Evolutionary conservation across 116 monocot genomes (phyloP).

Genomic region (Iris pallida): DNA sequence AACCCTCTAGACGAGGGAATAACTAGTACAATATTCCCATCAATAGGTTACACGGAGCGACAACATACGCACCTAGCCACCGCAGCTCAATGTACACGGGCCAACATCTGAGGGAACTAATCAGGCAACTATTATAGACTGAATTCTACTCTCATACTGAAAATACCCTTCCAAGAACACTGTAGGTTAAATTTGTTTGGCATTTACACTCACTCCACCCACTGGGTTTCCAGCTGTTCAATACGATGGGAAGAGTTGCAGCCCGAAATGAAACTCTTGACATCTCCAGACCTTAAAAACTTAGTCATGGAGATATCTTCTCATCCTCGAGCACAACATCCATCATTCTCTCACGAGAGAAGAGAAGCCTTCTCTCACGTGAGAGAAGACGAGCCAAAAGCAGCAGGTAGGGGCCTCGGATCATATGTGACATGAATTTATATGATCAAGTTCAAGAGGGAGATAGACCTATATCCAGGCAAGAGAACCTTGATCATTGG

Average conservation of each 20-base stretch:
- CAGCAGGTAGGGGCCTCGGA: not conserved
- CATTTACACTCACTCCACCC: not conserved
- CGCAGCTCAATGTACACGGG: constrained; percentile 21
- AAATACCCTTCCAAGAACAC: not conserved
- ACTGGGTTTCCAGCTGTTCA: not conserved
- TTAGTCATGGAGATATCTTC: not conserved
- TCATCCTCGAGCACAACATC: constrained; percentile 4
- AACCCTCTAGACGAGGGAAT: not conserved
- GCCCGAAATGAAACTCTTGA: not conserved
- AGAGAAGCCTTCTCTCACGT: constrained; percentile 11
- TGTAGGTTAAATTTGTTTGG: constrained; percentile 5
- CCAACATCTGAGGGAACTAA: constrained; percentile 7
- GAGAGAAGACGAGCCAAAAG: not conserved
- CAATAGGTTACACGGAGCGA: not conserved
- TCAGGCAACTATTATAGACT: not conserved
- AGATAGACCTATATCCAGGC: constrained; percentile 75
- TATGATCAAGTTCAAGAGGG: not conserved
- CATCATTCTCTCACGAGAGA: constrained; percentile 14
- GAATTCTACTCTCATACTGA: not conserved
- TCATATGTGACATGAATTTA: constrained; percentile 1
- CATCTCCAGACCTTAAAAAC: not conserved
- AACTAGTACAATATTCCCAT: not conserved
- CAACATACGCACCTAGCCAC: constrained; percentile 23
- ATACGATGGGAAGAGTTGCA: constrained; percentile 2
- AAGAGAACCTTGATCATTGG: constrained; percentile 76